A percentile compares a stretch with the other conserved stretches of the same genome.
Conservation (phyloP, 2,329 filamentous ascomycete genomes). For the Cercospora nicotianae region DNA sequence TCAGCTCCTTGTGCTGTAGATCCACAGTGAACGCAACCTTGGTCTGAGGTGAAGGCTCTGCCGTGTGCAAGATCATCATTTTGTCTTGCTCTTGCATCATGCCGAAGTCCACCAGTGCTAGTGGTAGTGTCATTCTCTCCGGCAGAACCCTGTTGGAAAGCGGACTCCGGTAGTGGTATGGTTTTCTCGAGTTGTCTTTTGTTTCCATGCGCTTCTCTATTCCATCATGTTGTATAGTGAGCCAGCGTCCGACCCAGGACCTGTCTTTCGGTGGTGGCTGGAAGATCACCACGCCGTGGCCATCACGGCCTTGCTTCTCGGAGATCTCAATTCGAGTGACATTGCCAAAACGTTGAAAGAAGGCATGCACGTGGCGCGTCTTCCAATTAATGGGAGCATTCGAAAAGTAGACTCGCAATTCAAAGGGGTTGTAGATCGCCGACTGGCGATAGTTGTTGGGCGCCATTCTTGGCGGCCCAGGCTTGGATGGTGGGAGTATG, state of each 20-base stretch:
- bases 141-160: slow-evolving; percentile 15
- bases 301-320: neutral
- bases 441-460: neutral
- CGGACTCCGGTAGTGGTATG: slow-evolving; percentile 12
- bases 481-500: neutral
- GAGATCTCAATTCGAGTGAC: slow-evolving; percentile 29
- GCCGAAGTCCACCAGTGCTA: slow-evolving; percentile 59
- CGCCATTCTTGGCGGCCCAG: neutral
- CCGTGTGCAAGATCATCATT: slow-evolving; percentile 61
- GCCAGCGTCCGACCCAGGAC: slow-evolving; percentile 20
- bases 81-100: slow-evolving; percentile 54
- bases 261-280: slow-evolving; percentile 26
- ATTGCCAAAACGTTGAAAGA: slow-evolving; percentile 20
- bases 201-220: slow-evolving; percentile 8
- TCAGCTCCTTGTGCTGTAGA: slow-evolving; percentile 46
- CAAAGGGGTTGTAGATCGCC: slow-evolving; percentile 14
- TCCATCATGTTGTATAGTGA: slow-evolving; percentile 10
- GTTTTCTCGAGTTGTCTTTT: slow-evolving; percentile 7
- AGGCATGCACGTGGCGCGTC: slow-evolving; percentile 28
- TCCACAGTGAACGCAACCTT: slow-evolving; percentile 45
- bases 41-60: slow-evolving; percentile 30
- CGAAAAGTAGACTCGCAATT: slow-evolving; percentile 19
- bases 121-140: slow-evolving; percentile 24
- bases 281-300: slow-evolving; percentile 26
- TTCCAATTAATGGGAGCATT: slow-evolving; percentile 26